phyloP scores from a whole-genome alignment of 495 filamentous ascomycete genomes.

The Rhizodiscina lignyota region DNA sequence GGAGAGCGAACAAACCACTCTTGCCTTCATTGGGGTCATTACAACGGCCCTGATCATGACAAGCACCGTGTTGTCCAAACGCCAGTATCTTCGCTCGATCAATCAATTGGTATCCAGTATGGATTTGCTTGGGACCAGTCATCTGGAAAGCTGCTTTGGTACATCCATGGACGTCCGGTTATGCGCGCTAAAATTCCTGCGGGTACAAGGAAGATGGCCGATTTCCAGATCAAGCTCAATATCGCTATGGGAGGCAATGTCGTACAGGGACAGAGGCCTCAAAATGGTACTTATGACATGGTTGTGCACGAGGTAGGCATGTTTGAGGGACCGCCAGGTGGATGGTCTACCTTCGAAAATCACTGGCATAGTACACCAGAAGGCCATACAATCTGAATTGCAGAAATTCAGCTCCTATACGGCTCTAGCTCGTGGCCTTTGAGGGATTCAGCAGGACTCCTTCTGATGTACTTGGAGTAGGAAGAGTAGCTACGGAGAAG shows the following conservation, averaged over 20 bases:
- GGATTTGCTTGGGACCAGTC: slow-evolving; percentile 26
- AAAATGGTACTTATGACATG: slow-evolving; percentile 25
- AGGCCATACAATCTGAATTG: slow-evolving; percentile 18
- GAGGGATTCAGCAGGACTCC: too few relatives aligned
- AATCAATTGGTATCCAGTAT: slow-evolving; percentile 11
- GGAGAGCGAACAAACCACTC: slow-evolving; percentile 23
- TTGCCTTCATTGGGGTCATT: slow-evolving; percentile 31
- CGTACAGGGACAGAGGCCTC: slow-evolving; percentile 21
- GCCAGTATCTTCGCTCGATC: slow-evolving; percentile 15
- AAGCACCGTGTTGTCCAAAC: slow-evolving; percentile 26
- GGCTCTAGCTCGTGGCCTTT: too few relatives aligned
- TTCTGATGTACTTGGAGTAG: too few relatives aligned
- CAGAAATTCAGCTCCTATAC: too few relatives aligned
- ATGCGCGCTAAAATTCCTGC: slow-evolving; percentile 25
- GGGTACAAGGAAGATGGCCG: slow-evolving; percentile 24
- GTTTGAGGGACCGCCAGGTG: slow-evolving; percentile 21
- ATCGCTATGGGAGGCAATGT: slow-evolving; percentile 31
- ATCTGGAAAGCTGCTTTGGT: slow-evolving; percentile 23
- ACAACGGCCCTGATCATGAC: slow-evolving; percentile 23
- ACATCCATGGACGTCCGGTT: slow-evolving; percentile 25
- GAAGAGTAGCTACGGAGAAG: too few relatives aligned
- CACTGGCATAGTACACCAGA: slow-evolving; percentile 20
- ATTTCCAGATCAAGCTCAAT: slow-evolving; percentile 25
- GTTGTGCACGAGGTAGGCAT: slow-evolving; percentile 23
- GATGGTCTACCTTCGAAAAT: slow-evolving; percentile 24